Conservation (phyloP, 768 basidiomycete species). For the Amanita muscaria region DNA sequence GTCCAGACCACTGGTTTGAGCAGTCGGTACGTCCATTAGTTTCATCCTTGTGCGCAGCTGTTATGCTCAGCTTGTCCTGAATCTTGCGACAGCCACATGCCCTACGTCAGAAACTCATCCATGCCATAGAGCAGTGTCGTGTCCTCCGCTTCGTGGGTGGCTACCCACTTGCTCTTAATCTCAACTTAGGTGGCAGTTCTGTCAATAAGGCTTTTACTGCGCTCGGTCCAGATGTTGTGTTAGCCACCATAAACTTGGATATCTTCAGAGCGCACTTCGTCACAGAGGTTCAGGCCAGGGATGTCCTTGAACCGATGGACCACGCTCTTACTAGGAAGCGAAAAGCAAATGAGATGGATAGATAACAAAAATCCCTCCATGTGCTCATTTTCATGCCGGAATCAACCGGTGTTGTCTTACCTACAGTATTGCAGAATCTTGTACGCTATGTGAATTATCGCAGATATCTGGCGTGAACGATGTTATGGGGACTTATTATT, state of each 20-base stretch:
- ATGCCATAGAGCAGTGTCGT: constrained; percentile 7
- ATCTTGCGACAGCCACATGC: not conserved
- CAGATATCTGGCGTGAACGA: no score
- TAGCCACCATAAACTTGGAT: not conserved
- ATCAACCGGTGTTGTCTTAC: no score
- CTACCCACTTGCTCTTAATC: constrained; percentile 10
- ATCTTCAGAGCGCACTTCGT: not conserved
- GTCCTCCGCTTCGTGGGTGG: constrained; percentile 12
- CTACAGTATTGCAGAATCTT: no score
- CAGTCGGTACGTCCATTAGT: constrained; percentile 3
- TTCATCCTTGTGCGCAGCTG: no score
- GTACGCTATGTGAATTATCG: no score
- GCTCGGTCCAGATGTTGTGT: constrained; percentile 3
- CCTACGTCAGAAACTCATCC: constrained; percentile 11
- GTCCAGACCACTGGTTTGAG: constrained; percentile 12
- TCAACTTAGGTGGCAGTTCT: constrained; percentile 4
- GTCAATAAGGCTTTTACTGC: constrained; percentile 3
- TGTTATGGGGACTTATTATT: no score
- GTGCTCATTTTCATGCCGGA: no score
- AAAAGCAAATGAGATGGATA: constrained; percentile 1
- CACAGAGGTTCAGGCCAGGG: not conserved
- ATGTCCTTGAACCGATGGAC: constrained; percentile 1
- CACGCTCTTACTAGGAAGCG: not conserved
- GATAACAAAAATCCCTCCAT: no score
- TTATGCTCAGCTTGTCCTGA: not conserved